Evolutionary conservation across 805 yeast species (phyloP).

Genomic region (Lachancea dasiensis): DNA sequence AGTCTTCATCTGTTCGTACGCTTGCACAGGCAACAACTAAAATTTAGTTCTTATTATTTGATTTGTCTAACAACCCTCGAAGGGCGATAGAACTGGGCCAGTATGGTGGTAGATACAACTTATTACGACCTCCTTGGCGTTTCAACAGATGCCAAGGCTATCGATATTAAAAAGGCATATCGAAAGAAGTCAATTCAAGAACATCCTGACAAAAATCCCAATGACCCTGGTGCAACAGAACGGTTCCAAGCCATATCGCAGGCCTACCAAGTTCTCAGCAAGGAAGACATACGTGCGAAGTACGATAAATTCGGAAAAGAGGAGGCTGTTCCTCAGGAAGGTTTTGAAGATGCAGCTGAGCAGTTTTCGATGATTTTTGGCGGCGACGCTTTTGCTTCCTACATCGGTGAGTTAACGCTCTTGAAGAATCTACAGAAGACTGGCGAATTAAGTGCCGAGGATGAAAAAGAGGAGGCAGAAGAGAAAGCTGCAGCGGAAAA

Average conservation of each 20-base stretch:
- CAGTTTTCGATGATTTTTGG: conserved; percentile 73
- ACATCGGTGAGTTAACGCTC: conserved; percentile 84
- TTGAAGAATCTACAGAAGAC: conserved; percentile 67
- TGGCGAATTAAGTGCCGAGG: conserved; percentile 45
- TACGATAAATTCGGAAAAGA: conserved; percentile 76
- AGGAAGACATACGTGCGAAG: conserved; percentile 53
- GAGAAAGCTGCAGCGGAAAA: conserved; percentile 22
- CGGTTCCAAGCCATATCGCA: conserved; percentile 57
- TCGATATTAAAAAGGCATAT: conserved; percentile 73
- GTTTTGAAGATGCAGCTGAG: conserved; percentile 70
- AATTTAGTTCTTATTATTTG: neutral
- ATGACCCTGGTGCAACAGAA: conserved; percentile 68
- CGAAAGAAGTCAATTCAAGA: conserved; percentile 67
- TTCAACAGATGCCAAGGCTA: conserved; percentile 49
- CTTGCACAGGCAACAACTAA: too few species aligned
- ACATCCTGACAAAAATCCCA: conserved; percentile 79
- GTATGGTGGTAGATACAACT: conserved; percentile 71
- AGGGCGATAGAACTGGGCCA: neutral
- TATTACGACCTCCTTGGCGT: conserved; percentile 67
- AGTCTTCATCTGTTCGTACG: too few species aligned
- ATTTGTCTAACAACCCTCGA: neutral
- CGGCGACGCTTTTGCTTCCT: conserved; percentile 79
- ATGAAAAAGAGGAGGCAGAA: conserved; percentile 36
- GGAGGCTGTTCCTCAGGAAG: conserved; percentile 61
- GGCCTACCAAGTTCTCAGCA: conserved; percentile 74